Percentiles rank a stretch among this genome's conserved stretches.
Evolutionary conservation across 208 protist species (phyloP).

Genomic region (Trypanosoma vivax): DNA sequence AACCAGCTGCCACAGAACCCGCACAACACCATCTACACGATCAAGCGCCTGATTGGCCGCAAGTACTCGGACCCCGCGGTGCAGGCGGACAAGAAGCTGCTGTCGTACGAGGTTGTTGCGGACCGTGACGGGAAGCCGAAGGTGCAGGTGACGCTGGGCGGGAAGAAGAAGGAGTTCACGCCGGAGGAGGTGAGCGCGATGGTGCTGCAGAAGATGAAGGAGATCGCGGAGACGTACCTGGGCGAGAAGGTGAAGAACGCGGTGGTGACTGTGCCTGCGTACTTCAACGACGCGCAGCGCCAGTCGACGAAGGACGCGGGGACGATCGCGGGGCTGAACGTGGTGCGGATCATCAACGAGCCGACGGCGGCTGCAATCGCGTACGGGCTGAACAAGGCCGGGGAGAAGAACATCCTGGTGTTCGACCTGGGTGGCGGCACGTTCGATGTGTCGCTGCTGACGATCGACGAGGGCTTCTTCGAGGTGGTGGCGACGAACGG

Average conservation of each 20-base stretch:
- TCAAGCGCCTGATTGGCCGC: constrained; percentile 93
- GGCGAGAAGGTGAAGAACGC: constrained; percentile 5
- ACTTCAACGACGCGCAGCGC: constrained; percentile 4
- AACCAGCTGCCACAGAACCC: constrained; percentile 66
- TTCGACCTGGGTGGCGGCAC: constrained; percentile 2
- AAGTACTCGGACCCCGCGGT: constrained; percentile 85
- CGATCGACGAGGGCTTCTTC: constrained; percentile 6
- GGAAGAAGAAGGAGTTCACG: constrained; percentile 1
- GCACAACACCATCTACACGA: constrained; percentile 91
- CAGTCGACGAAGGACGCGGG: constrained; percentile 4
- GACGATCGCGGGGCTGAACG: constrained; percentile 1
- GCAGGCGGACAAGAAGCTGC: constrained; percentile 94
- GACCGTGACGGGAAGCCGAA: constrained; percentile 80
- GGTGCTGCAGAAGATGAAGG: constrained; percentile 7
- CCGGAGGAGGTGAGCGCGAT: constrained; percentile 2
- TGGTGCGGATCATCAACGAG: constrained; percentile 6
- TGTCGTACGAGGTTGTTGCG: constrained; percentile 90
- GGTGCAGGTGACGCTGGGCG: constrained; percentile 87
- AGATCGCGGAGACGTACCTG: constrained; percentile 5
- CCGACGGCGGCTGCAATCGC: not conserved
- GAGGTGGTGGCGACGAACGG: constrained; percentile 5
- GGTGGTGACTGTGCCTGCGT: not conserved
- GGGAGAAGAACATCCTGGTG: constrained; percentile 7
- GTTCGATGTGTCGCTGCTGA: constrained; percentile 1
- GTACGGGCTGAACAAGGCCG: constrained; percentile 7